A percentile compares a stretch with the other conserved stretches of the same genome.
Evolutionary conservation across 2,329 filamentous ascomycete genomes (phyloP).

Genomic region (Simplicillium aogashimaense): DNA sequence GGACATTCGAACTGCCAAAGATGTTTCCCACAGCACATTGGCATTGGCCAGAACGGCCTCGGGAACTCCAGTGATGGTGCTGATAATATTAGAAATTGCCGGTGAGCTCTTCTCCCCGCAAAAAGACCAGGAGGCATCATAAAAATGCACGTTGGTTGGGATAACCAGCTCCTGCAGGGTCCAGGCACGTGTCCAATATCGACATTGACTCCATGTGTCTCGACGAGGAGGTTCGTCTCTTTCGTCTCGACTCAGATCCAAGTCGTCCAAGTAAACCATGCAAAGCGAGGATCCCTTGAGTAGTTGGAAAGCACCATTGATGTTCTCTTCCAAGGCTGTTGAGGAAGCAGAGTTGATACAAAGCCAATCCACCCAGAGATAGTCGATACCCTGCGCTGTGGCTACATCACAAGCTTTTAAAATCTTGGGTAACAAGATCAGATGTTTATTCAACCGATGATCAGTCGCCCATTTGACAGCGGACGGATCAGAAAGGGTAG

Average conservation of each 20-base stretch:
- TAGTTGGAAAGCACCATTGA: conserved; percentile 1
- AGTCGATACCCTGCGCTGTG: neutral
- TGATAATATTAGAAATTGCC: neutral
- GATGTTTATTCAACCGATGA: neutral
- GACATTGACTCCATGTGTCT: neutral
- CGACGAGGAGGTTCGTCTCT: no score
- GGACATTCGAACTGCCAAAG: conserved; percentile 3
- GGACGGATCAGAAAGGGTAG: neutral
- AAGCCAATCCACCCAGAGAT: conserved; percentile 4
- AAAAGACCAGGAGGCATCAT: conserved; percentile 3
- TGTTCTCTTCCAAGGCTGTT: conserved; percentile 2
- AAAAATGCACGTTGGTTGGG: conserved; percentile 1
- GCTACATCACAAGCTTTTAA: neutral
- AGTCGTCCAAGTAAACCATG: conserved; percentile 3
- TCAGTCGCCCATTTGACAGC: neutral
- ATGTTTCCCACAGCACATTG: conserved; percentile 1
- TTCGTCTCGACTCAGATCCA: neutral
- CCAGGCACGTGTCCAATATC: conserved; percentile 4
- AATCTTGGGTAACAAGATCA: neutral
- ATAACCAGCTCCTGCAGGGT: conserved; percentile 5
- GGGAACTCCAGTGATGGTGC: conserved; percentile 3
- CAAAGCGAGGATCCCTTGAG: conserved; percentile 1
- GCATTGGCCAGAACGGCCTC: neutral
- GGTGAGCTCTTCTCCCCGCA: conserved; percentile 3
- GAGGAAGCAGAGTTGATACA: conserved; percentile 4